Evolutionary conservation across 2,329 filamentous ascomycete genomes (phyloP).

Genomic region (Pseudogymnoascus sp.): DNA sequence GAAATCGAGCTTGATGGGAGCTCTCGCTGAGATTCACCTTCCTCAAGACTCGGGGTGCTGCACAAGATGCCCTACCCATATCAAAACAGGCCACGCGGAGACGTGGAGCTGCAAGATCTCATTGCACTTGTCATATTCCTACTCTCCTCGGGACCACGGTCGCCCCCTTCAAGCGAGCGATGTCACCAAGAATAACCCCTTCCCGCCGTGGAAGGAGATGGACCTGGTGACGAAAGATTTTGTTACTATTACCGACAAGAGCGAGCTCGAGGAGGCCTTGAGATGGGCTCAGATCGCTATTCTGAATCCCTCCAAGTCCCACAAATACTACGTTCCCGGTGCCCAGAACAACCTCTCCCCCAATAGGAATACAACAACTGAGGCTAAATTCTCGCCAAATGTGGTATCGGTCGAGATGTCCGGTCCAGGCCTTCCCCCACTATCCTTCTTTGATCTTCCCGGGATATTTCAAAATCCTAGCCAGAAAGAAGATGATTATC

Average conservation of each 20-base stretch:
- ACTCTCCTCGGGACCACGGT: conserved; percentile 29
- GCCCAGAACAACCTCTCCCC: conserved; percentile 23
- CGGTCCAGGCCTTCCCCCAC: conserved; percentile 60
- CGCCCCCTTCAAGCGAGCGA: neutral
- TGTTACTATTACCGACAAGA: conserved; percentile 52
- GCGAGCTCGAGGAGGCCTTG: conserved; percentile 59
- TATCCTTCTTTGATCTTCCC: conserved; percentile 80
- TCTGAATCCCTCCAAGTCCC: conserved; percentile 55
- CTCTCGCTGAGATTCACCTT: conserved; percentile 61
- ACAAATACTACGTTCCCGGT: conserved; percentile 35
- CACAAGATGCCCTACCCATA: conserved; percentile 74
- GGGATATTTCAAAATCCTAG: conserved; percentile 69
- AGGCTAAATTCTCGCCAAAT: conserved; percentile 74
- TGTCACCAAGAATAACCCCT: conserved; percentile 36
- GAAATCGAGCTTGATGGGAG: conserved; percentile 63
- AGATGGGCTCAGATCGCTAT: conserved; percentile 70
- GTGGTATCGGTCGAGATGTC: conserved; percentile 70
- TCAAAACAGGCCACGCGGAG: conserved; percentile 45
- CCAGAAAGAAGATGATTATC: conserved; percentile 55
- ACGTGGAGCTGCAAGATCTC: conserved; percentile 64
- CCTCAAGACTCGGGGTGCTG: conserved; percentile 67
- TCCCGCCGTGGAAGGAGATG: conserved; percentile 57
- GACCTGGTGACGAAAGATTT: conserved; percentile 47
- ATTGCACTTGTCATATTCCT: conserved; percentile 58
- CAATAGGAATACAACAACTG: conserved; percentile 37